Evolutionary conservation across 805 yeast genomes (phyloP), one percentile per base, ranked within the genome.

Genomic region (Teunomyces stri): DNA sequence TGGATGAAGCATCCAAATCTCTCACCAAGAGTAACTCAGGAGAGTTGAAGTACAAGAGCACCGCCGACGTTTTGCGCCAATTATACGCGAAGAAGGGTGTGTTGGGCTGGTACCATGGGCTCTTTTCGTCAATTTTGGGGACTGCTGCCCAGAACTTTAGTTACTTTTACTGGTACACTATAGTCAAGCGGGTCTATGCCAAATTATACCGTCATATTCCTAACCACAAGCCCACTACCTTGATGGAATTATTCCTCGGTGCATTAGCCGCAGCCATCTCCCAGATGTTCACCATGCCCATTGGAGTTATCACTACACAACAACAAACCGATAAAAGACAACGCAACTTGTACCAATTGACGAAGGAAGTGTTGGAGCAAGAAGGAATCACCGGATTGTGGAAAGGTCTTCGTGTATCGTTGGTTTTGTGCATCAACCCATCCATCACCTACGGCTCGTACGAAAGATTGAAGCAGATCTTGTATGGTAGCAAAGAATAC

Each of bases 121-220:
- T 88, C 41, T 66, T 79, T 2, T 82, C 90, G 1, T 79, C 87
- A 1, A 66, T 87, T 36, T 57, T 84, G 15, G 89, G 90, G 2
- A 80, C 84, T 9, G 90, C 91, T 2, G 80, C 86, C 6, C 88
- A 87, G 60, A 85, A 84, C 56, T 89, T 89, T 61, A 83, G 89
- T 27, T 89, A 89, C 65, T 89, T 89, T 64, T 89, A 87, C 66
- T 89, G 95, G 94, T 89, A 89, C 65, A 83, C 90, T 4, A 68
- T 86, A 35, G 81, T 87, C 13, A 79, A 88, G 51, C 75, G 77
- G 45, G 65, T 76, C 13, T 84, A 81, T 65, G 73, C 78, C 49
- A 68, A 65, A 43, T 48, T 67, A 42, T 49, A 70, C 44, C 64
- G 62, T 50, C 65, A 65, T 39, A 53, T 62, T 12, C 72, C 72